Percentiles rank a stretch among this genome's conserved stretches.
These are phyloP conservation scores for Coemansia sp. DNA, from an alignment of 192 early-diverging fungal genomes.

Conservation along the genomic window DNA sequence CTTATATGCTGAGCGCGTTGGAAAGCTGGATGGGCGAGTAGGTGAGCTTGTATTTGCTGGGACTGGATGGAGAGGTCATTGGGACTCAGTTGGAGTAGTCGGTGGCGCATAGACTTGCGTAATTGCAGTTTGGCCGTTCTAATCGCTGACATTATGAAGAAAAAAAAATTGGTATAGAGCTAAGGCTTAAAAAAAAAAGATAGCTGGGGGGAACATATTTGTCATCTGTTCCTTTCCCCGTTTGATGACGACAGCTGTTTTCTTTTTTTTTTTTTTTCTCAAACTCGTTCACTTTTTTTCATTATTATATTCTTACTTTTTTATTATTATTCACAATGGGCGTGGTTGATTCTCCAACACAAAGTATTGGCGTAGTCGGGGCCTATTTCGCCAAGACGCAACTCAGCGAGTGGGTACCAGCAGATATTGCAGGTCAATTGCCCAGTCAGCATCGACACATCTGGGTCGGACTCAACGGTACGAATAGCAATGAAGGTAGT, in stretches of 20 bases:
- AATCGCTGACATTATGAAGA: conserved; percentile 9
- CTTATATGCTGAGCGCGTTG: conserved; percentile 26
- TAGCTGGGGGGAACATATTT: neutral
- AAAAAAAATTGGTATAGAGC: neutral
- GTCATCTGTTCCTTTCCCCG: neutral
- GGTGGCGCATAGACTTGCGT: conserved; percentile 31
- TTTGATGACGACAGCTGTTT: conserved; percentile 8
- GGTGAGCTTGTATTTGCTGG: neutral
- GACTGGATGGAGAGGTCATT: conserved; percentile 20
- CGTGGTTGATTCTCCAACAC: conserved; percentile 7
- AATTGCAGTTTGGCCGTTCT: conserved; percentile 29
- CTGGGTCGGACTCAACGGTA: conserved; percentile 25
- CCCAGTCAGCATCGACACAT: conserved; percentile 28
- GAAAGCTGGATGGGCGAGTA: conserved; percentile 13
- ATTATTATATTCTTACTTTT: neutral
- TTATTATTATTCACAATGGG: conserved; percentile 12
- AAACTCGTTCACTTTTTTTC: neutral
- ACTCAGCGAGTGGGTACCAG: conserved; percentile 39
- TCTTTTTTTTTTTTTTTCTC: neutral
- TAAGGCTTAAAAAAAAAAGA: neutral
- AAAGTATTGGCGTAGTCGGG: conserved; percentile 27
- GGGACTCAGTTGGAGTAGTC: conserved; percentile 10
- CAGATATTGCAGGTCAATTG: conserved; percentile 21
- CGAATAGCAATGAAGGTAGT: neutral
- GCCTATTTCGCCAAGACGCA: conserved; percentile 35